Evolutionary conservation across 2,329 filamentous ascomycete species (phyloP), one percentile per base, ranked within the genome.

Genomic region (Neoascochyta sp.): DNA sequence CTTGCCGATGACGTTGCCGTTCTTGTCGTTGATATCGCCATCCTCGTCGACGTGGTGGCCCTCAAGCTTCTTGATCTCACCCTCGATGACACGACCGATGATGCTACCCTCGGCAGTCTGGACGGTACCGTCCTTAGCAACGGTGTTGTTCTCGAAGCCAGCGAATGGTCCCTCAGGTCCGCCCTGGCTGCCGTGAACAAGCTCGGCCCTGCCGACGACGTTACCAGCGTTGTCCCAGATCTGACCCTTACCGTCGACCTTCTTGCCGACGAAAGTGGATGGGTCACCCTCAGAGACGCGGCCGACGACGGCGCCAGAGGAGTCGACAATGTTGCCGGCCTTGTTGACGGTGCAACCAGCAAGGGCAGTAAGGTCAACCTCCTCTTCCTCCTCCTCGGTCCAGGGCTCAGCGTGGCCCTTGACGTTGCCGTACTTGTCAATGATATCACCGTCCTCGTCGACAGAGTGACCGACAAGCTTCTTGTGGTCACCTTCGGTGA

Each of bases 391-490:
- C 34, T 63, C 63, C 38, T 69, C 64, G 37, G 74, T 67, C 31
- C 69, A 77, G 4, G 71, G 74, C 52, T 76, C 74, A n/a, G 70
- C 73, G 35, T 74, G 73, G 17, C 74, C 74, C 60, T 76, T 76
- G 44, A 74, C 68, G 37, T 75, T 77, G 34, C 75, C 78, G 53
- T 86, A 88, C 59, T 79, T 80, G 68, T 92, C 86, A 33, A 84
- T 71, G 17, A 93, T 79, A 34, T 92, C 86, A 20, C 86, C 86
- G 42, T 93, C 86, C 40, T 86, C 81, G 34, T 92, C 86, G 11
- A 92, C 86, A 7, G 70, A 52, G 25, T 85, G 81, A 10, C 86
- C 86, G 20, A 81, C 76, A 1, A 93, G 73, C 29, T 71, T 68
- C 71, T 86, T 87, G 19, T 74, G 60, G 32, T 93, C 83, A 3